Conservation (phyloP, 306 rosid genomes). For the Adenanthera pavonina region DNA sequence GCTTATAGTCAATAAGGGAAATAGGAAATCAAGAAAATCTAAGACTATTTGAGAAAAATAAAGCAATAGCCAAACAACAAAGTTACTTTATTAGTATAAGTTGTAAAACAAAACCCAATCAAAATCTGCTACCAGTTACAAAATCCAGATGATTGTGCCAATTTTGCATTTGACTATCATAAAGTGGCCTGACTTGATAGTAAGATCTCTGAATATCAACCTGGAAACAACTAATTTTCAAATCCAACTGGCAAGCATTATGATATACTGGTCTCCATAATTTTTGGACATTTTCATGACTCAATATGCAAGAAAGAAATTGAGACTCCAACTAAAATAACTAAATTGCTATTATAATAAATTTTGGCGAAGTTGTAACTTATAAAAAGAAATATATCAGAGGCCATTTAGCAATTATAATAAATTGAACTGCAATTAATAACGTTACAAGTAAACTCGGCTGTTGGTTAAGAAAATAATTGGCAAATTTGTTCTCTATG, state of each 20-base stretch:
- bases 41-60: neutral
- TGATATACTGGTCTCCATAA: conserved; percentile 69
- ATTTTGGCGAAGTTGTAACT: no score
- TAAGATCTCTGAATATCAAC: conserved; percentile 65
- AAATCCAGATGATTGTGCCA: conserved; percentile 93
- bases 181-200: conserved; percentile 78
- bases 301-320: neutral
- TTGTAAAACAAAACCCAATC: conserved; percentile 74
- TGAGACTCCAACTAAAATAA: no score
- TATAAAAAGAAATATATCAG: no score
- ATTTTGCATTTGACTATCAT: conserved; percentile 70
- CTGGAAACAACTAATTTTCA: conserved; percentile 66
- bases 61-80: conserved; percentile 5
- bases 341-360: no score
- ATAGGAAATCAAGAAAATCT: conserved; percentile 30
- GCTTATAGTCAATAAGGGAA: conserved; percentile 54
- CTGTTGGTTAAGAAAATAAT: no score
- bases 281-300: conserved; percentile 65
- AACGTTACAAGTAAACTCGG: no score
- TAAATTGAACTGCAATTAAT: no score
- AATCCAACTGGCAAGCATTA: conserved; percentile 62
- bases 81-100: conserved; percentile 30
- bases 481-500: no score
- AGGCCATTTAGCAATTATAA: no score
- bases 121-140: conserved; percentile 80